phyloP scores from a whole-genome alignment of 1,284 basidiomycete species.

The Sphagnurus paluster region DNA sequence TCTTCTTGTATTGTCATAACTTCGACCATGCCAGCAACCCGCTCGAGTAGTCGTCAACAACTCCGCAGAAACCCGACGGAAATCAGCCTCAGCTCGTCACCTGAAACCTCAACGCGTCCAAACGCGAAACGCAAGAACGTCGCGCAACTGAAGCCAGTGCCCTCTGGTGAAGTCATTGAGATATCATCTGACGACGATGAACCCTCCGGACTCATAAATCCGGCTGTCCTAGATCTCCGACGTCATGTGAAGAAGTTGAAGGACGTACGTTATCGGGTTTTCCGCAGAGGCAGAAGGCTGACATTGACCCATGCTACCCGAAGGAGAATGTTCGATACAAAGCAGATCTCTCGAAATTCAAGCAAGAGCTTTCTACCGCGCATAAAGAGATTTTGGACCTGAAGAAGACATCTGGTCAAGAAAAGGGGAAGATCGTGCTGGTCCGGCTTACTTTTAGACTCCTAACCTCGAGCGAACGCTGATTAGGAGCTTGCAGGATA shows the following conservation, averaged over 20 bases:
- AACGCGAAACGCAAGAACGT: constrained; percentile 9
- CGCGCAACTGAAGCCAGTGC: constrained; percentile 17
- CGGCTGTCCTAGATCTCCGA: constrained; percentile 28
- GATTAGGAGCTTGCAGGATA: constrained; percentile 31
- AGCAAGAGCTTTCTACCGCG: constrained; percentile 20
- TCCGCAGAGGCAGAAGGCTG: neutral
- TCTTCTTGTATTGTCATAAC: neutral
- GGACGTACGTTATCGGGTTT: constrained; percentile 28
- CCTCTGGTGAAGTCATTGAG: constrained; percentile 46
- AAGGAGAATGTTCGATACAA: constrained; percentile 12
- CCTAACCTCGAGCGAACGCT: constrained; percentile 1
- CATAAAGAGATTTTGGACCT: constrained; percentile 25
- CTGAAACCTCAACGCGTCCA: constrained; percentile 1
- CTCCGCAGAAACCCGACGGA: neutral
- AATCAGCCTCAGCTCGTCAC: neutral
- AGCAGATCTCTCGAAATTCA: constrained; percentile 15
- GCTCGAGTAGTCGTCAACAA: constrained; percentile 6
- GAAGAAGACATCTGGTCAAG: constrained; percentile 17
- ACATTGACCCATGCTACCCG: neutral
- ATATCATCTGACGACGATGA: constrained; percentile 58
- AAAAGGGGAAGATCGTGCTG: constrained; percentile 27
- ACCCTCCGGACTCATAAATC: constrained; percentile 18
- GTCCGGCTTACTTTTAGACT: constrained; percentile 18
- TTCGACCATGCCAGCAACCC: constrained; percentile 14
- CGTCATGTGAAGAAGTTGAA: constrained; percentile 38